These are phyloP conservation scores for Hyphopichia fennica DNA, from an alignment of 1,139 yeast species.

Conservation along the genomic window DNA sequence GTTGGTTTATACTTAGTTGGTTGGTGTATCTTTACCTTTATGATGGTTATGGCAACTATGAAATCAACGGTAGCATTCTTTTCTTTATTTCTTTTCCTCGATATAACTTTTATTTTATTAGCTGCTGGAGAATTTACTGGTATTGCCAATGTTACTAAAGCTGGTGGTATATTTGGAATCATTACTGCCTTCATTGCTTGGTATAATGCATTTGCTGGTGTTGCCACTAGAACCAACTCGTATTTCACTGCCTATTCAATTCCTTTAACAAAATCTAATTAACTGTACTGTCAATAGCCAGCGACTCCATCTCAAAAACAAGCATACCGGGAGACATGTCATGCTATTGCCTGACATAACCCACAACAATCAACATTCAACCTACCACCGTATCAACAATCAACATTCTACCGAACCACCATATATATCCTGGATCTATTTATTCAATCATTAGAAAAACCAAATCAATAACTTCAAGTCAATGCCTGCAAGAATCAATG, in stretches of 20 bases:
- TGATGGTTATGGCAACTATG: slow-evolving; percentile 57
- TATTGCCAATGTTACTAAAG: slow-evolving; percentile 38
- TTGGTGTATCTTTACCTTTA: slow-evolving; percentile 64
- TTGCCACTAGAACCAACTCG: slow-evolving; percentile 26
- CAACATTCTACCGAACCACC: no score
- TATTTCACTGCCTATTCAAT: slow-evolving; percentile 21
- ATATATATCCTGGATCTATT: no score
- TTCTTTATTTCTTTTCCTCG: slow-evolving; percentile 52
- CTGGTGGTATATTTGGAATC: slow-evolving; percentile 74
- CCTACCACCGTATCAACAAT: no score
- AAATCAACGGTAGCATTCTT: slow-evolving; percentile 66
- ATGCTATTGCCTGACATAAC: no score
- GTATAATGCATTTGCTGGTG: slow-evolving; percentile 61
- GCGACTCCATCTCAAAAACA: no score
- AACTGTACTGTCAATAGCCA: no score
- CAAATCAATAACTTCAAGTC: no score
- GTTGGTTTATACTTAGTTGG: slow-evolving; percentile 63
- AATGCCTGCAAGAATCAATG: no score
- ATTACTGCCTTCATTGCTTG: slow-evolving; percentile 69
- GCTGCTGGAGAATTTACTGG: slow-evolving; percentile 56
- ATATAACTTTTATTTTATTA: slow-evolving; percentile 55
- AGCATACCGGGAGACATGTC: no score
- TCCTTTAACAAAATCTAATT: background rate
- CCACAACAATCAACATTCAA: no score
- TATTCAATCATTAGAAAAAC: no score